Evolutionary conservation across 345 rosid species (phyloP), one percentile per base, ranked within the genome.

Genomic region (Anacardium occidentale): DNA sequence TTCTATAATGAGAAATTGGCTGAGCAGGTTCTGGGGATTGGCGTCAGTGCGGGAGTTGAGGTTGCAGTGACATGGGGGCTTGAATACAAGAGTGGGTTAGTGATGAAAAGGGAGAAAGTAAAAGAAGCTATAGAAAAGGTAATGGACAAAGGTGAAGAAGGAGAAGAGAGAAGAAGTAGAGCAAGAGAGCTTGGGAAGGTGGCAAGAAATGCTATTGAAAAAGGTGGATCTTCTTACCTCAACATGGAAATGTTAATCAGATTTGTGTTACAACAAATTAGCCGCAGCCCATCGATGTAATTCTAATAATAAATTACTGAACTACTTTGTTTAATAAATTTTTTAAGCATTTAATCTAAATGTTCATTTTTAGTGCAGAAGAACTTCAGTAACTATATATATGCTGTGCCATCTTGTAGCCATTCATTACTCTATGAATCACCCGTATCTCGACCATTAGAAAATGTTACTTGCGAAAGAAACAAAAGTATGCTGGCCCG

Each of bases 1-100:
- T 86, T 86, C 63, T 53, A 59, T 2, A 85, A 85, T 8, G 89
- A 85, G 73, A 83, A 74, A 74, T 37, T 78, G 15, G 37, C 76
- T 8, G 84, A 76, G 11, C 75, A 80, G 50, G 72, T 80, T 8
- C 24, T 83, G 9, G 47, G 21, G 62, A 70, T 75, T 44, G 80
- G 83, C 0, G 78, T 71, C 10, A 48, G 74, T 4, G 74, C 74
- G 1, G 84, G 82, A 1, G 85, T 66, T 53, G 80, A 75, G 61
- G 59, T 69, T 64, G 71, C 82, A 0, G 80, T 76, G 10, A 64
- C 68, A 50, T 78, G 77, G 79, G 85, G 85, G 5, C 57, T 71
- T 7, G 85, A 82, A 61, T 75, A 78, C 48, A 75, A 63, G 52
- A 22, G 22, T 21, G 61, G 68, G 56, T 5, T 73, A 18, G 3